Percentiles rank a stretch among this genome's conserved stretches.
These are phyloP conservation scores for Laguncularia racemosa DNA, from an alignment of 345 rosid genomes.

Conservation along the genomic window DNA sequence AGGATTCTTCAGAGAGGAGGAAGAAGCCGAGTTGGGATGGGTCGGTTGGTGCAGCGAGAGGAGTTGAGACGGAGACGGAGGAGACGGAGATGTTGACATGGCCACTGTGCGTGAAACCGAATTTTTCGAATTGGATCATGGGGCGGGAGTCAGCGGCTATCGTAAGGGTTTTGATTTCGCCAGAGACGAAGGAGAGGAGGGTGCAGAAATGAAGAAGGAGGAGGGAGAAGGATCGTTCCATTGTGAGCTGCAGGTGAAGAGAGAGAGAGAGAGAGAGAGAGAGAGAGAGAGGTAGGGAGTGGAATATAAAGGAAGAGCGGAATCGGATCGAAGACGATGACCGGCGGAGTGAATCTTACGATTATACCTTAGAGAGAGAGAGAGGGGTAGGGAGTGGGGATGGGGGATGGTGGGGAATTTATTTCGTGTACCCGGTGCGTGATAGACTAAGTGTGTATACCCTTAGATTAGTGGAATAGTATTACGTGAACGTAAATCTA, in stretches of 20 bases:
- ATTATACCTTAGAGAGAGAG: too few relatives aligned
- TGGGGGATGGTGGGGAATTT: too few relatives aligned
- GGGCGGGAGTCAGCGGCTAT: slow-evolving; percentile 56
- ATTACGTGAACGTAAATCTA: too few relatives aligned
- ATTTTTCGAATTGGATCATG: slow-evolving; percentile 87
- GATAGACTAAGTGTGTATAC: too few relatives aligned
- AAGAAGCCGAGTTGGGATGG: slow-evolving; percentile 76
- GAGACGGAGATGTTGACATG: slow-evolving; percentile 49
- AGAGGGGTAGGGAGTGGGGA: too few relatives aligned
- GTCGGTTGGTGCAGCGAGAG: slow-evolving; percentile 37
- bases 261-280: background rate
- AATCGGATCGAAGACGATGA: background rate
- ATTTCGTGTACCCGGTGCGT: too few relatives aligned
- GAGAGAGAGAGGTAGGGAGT: background rate
- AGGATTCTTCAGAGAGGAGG: slow-evolving; percentile 82
- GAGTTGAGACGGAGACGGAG: slow-evolving; percentile 52
- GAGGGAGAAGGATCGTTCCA: slow-evolving; percentile 27
- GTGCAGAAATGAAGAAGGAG: slow-evolving; percentile 15
- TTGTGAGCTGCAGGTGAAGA: slow-evolving; percentile 7
- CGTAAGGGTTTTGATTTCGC: slow-evolving; percentile 51
- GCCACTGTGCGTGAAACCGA: slow-evolving; percentile 83
- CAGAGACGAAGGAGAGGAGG: slow-evolving; percentile 23
- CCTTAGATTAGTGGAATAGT: too few relatives aligned
- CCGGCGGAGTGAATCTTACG: background rate
- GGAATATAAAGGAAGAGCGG: background rate